A percentile compares a stretch with the other conserved stretches of the same genome.
Evolutionary conservation across 495 filamentous ascomycete genomes (phyloP).

Genomic region (Bombardia bombarda): DNA sequence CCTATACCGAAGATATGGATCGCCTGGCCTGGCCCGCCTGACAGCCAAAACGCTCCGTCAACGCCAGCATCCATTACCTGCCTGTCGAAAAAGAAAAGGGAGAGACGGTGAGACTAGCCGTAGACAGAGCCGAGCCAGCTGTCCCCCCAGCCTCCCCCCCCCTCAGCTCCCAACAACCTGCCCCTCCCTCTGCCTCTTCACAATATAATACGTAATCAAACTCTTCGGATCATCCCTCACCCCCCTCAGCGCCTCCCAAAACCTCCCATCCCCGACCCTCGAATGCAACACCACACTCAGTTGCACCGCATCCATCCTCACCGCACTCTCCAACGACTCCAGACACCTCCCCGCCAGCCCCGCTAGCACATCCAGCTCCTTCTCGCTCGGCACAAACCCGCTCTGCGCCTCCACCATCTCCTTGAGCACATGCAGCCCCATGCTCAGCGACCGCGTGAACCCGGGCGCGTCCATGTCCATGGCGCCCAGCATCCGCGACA

Average conservation of each 20-base stretch:
- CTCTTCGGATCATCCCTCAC: conserved; percentile 63
- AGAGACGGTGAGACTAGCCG: too few relatives aligned
- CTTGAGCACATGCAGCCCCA: conserved; percentile 55
- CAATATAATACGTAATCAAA: conserved; percentile 77
- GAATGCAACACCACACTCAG: conserved; percentile 68
- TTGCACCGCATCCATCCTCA: conserved; percentile 69
- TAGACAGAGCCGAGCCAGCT: too few relatives aligned
- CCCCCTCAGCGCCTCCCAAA: conserved; percentile 56
- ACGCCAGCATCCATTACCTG: too few relatives aligned
- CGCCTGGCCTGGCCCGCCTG: too few relatives aligned
- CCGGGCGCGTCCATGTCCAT: conserved; percentile 26
- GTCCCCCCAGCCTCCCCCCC: neutral
- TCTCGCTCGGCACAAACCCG: conserved; percentile 32
- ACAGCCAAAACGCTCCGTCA: too few relatives aligned
- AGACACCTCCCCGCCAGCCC: conserved; percentile 53
- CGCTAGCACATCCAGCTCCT: conserved; percentile 40
- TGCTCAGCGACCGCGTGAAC: conserved; percentile 35
- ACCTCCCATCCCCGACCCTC: conserved; percentile 53
- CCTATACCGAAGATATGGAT: neutral
- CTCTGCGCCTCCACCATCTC: conserved; percentile 37
- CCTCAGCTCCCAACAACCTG: neutral
- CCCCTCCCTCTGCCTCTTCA: conserved; percentile 49
- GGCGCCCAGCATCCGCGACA: conserved; percentile 31
- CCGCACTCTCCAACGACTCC: conserved; percentile 63
- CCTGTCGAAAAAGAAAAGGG: too few relatives aligned